Percentiles rank a stretch among this genome's conserved stretches.
Evolutionary conservation across 78 protist genomes (phyloP).

Genomic region (Dictyostelium brefeldianum): DNA sequence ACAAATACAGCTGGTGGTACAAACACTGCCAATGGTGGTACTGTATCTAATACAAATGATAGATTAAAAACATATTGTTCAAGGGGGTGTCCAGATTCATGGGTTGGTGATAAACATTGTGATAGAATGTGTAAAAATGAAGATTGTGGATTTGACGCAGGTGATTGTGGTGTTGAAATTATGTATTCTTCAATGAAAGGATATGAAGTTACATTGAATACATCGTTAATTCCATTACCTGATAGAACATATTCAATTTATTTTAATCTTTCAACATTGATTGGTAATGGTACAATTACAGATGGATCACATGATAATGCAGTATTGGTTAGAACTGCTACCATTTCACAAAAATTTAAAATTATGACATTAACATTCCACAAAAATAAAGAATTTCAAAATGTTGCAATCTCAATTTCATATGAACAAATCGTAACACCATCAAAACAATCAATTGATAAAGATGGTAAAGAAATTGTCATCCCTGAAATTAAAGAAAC

Average conservation of each 20-base stretch:
- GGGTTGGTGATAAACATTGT: slow-evolving; percentile 97
- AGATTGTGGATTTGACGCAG: slow-evolving; percentile 94
- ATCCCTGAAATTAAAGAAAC: neutral
- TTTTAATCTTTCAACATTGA: slow-evolving; percentile 51
- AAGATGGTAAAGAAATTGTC: neutral
- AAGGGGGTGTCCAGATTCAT: slow-evolving; percentile 93
- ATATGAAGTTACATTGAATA: slow-evolving; percentile 29
- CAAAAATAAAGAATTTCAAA: slow-evolving; percentile 24
- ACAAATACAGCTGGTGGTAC: neutral
- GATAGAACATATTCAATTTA: slow-evolving; percentile 32
- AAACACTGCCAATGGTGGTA: neutral
- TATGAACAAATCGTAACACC: slow-evolving; percentile 10
- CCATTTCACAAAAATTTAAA: slow-evolving; percentile 85
- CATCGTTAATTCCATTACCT: slow-evolving; percentile 1
- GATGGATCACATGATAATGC: slow-evolving; percentile 86
- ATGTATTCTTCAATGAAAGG: slow-evolving; percentile 69
- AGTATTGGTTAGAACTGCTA: slow-evolving; percentile 79
- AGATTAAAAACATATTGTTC: slow-evolving; percentile 75
- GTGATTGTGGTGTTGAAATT: slow-evolving; percentile 91
- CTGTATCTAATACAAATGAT: neutral
- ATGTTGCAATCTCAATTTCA: slow-evolving; percentile 37
- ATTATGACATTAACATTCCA: slow-evolving; percentile 85
- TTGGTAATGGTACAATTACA: slow-evolving; percentile 37
- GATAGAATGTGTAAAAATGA: slow-evolving; percentile 91
- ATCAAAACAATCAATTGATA: neutral